Base-by-base conservation (phyloP, 2,329 filamentous ascomycete genomes). In the Fusarium newnesense region DNA sequence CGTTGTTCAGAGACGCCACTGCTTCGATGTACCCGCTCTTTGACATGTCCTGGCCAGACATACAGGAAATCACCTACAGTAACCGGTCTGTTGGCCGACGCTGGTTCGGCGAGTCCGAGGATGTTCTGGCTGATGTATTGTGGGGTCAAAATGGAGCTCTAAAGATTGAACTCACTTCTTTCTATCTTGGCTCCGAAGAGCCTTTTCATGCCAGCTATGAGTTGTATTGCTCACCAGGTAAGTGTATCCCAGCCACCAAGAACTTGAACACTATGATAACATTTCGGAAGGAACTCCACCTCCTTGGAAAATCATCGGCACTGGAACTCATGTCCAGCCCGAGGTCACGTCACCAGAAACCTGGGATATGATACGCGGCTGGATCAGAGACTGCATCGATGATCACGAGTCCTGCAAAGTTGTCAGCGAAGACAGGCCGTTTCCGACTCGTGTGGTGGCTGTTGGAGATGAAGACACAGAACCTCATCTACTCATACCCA, bases 51-150 rank as follows among this genome's bases (percentile, higher is more conserved):
- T 26, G 43, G 43, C 24, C 4, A 5, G 10, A 44, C 2, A 44
- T 44, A 0, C 9, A 19, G 16, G 16, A 13, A 13, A 26, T 44
- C 0, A 26, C 9, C 24, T 26, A 26, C 7, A 19, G 43, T 10
- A 44, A 26, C 4, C 43, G 43, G 0, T 44, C 43, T 0, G 1
- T 44, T 2, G 24, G 43, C 2, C 24, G 11, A 2, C 24, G 43
- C 13, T 44, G 43, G 43, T 44, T 44, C 11, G 43, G 24, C 8
- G 43, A 44, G 10, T 1, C 7, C 0, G 43, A 9, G 3, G 24
- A 44, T 4, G 0, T 44, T 11, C 1, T 26, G 3, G 24, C 43
- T 13, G 5, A 26, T 5, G 4, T 9, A 9, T 1, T 26, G 16
- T 44, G 42, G 42, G 42, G 16, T 19, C 9, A 1, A 12, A 21